Conservation (phyloP, 768 basidiomycete genomes). For the Xerocomus spinulosus region DNA sequence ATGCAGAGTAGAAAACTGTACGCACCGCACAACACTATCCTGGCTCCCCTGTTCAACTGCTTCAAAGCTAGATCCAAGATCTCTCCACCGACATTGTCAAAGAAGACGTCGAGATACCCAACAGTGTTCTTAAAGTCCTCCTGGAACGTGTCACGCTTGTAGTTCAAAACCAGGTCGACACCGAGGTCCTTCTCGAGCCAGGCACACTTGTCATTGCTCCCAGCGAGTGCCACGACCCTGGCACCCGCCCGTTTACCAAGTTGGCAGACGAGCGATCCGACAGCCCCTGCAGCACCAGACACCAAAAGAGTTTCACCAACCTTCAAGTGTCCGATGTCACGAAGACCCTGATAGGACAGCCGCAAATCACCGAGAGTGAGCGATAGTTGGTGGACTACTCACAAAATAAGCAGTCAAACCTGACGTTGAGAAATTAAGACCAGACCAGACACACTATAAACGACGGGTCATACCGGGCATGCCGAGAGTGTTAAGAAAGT, state of each 20-base stretch:
- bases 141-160: slow-evolving; percentile 72
- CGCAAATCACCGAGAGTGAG: not conserved
- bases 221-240: slow-evolving; percentile 85
- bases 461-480: slow-evolving; percentile 47
- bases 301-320: slow-evolving; percentile 81
- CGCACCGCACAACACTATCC: slow-evolving; percentile 79
- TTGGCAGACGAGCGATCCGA: slow-evolving; percentile 81
- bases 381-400: slow-evolving; percentile 17
- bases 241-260: slow-evolving; percentile 76
- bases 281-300: slow-evolving; percentile 89
- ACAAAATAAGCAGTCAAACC: slow-evolving; percentile 91
- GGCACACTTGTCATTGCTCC: slow-evolving; percentile 74
- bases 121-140: slow-evolving; percentile 65
- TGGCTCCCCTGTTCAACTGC: slow-evolving; percentile 69
- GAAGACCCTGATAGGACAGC: slow-evolving; percentile 55
- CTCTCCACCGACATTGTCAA: slow-evolving; percentile 80
- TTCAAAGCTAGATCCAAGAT: slow-evolving; percentile 76
- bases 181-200: slow-evolving; percentile 86
- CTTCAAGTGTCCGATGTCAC: slow-evolving; percentile 76
- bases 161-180: slow-evolving; percentile 79
- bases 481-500: slow-evolving; percentile 81
- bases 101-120: slow-evolving; percentile 79
- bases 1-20: slow-evolving; percentile 3
- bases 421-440: slow-evolving; percentile 23
- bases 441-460: not conserved